Percentiles rank a stretch among this genome's conserved stretches.
These are phyloP conservation scores for Theileria luwenshuni DNA, from an alignment of 169 alveolate species.

Conservation along the genomic window DNA sequence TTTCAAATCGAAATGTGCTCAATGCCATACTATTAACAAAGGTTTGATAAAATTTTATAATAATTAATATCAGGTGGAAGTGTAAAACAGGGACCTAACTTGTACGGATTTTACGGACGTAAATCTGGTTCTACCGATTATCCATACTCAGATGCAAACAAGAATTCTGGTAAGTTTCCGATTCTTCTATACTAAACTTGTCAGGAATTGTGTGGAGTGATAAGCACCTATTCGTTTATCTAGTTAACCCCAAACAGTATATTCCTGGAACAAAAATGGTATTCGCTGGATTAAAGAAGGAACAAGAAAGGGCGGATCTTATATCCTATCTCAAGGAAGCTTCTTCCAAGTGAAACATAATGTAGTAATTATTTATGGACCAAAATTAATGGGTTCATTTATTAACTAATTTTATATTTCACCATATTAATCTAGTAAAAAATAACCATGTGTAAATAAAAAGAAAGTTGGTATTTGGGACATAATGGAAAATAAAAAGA, in stretches of 20 bases:
- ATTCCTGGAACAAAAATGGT: slow-evolving; percentile 96
- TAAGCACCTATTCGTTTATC: slow-evolving; percentile 87
- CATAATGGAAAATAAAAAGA: too few species aligned
- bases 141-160: slow-evolving; percentile 90
- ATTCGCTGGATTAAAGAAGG: slow-evolving; percentile 94
- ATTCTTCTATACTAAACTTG: background rate
- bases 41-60: slow-evolving; percentile 66
- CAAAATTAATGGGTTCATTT: too few species aligned
- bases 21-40: slow-evolving; percentile 88
- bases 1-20: slow-evolving; percentile 91
- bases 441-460: too few species aligned
- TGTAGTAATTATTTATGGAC: too few species aligned
- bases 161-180: slow-evolving; percentile 72
- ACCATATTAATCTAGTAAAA: slow-evolving; percentile 2
- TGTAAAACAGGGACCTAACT: slow-evolving; percentile 87
- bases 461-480: too few species aligned
- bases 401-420: too few species aligned
- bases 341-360: slow-evolving; percentile 32
- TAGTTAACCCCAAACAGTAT: slow-evolving; percentile 89
- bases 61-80: slow-evolving; percentile 81
- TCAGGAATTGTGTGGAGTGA: slow-evolving; percentile 88
- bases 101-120: slow-evolving; percentile 87
- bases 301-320: slow-evolving; percentile 92
- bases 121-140: slow-evolving; percentile 84
- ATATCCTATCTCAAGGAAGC: slow-evolving; percentile 89